Base-by-base conservation (phyloP, 768 basidiomycete genomes). In the Suillus plorans region DNA sequence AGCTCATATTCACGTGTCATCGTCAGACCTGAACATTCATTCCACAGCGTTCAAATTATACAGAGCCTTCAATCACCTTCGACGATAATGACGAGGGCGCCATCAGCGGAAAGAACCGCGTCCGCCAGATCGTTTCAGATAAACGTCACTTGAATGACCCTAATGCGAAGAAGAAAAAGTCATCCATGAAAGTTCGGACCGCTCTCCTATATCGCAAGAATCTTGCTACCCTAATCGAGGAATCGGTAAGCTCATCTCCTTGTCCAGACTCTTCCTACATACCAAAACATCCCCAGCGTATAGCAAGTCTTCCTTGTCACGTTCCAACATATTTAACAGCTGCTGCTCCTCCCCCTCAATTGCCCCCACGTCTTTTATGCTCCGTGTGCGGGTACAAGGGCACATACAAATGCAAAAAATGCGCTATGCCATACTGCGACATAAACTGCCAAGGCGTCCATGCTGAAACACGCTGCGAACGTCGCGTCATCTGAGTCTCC, bases 361-460 rank as follows among this genome's bases (percentile, higher is more conserved):
- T 88, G 64, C 91, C 93, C 7, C 84, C 89, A 9, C 86, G 91
- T 49, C 77, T 86, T 68, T 71, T 95, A 16, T 95, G 94, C 72
- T 87, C 91, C n/a, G 90, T 94, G 31, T 95, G 94, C 69, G 92
- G 94, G 3, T 94, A 91, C 74, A 90, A 86, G 85, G 92, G 91
- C 7, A 80, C 80, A 5, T 95, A 95, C 72, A 88, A 84, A 63
- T 95, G 94, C 78, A 85, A 83, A 66, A 85, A 84, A 69, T 95
- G 94, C 76, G 86, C 87, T 0, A 81, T 92, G 81, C 80, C 88
- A 2, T 94, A 88, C 68, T 95, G 94, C 68, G 88, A 89, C 73
- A 77, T 81, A 49, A 86, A 86, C 63, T 95, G 94, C 70, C 85
- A 89, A 70, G 78, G 79, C 22, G 85, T 91, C 4, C 94, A 95